Evolutionary conservation across 139 green algal species (phyloP).

Genomic region (Coccomyxa sp.): DNA sequence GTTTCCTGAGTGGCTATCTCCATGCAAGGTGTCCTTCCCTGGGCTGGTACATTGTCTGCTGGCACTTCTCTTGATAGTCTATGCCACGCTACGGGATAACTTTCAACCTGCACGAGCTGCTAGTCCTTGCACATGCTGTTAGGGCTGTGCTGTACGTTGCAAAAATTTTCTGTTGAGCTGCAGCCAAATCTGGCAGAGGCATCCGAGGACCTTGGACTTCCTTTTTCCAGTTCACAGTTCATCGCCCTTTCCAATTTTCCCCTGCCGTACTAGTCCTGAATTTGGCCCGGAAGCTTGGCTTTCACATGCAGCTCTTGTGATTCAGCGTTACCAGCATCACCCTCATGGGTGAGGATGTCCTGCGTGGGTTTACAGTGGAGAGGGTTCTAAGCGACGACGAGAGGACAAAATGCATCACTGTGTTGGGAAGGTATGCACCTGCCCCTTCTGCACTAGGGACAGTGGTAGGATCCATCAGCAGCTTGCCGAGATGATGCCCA

Average conservation of each 20-base stretch:
- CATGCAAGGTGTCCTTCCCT: too few species aligned
- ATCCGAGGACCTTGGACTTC: too few species aligned
- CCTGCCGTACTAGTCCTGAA: neutral
- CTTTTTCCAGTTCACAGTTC: neutral
- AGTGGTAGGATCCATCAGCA: neutral
- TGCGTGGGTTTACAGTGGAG: neutral
- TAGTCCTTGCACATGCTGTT: neutral
- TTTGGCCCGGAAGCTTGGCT: too few species aligned
- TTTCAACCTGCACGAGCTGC: neutral
- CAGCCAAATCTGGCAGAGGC: too few species aligned
- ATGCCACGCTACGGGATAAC: neutral
- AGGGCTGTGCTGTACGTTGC: too few species aligned
- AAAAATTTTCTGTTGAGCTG: too few species aligned
- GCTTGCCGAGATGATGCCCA: neutral
- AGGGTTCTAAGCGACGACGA: conserved; percentile 18
- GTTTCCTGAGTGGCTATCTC: neutral
- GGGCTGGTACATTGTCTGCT: neutral
- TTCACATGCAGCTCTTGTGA: neutral
- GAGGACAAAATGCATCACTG: conserved; percentile 9
- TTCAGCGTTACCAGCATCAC: neutral
- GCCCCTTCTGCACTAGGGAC: neutral
- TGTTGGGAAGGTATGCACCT: conserved; percentile 22
- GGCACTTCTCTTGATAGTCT: neutral
- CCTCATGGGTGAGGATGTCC: neutral
- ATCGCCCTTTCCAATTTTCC: neutral